phyloP scores from a whole-genome alignment of 106 monocot genomes.

The Dendrobium chrysotoxum region DNA sequence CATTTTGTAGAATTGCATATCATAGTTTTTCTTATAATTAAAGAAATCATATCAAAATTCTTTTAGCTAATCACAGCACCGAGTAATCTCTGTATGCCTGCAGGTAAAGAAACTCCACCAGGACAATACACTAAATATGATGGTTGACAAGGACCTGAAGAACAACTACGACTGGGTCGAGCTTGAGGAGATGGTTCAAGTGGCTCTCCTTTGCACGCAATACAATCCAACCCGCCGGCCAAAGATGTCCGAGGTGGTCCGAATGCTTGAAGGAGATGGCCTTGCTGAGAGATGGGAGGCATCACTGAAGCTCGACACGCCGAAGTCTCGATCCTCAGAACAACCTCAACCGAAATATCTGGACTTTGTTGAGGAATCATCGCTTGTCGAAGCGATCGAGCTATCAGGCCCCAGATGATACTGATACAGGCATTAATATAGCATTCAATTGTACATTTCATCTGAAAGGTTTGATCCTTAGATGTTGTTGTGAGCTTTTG shows the following conservation, averaged over 20 bases:
- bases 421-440: not conserved
- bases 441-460: conserved; percentile 11
- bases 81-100: not conserved
- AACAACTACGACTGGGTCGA: conserved; percentile 25
- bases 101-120: conserved; percentile 36
- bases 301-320: not conserved
- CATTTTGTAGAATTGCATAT: no score
- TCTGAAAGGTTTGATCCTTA: not conserved
- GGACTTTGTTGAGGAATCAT: conserved; percentile 12
- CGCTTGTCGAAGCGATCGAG: conserved; percentile 27
- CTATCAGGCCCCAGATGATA: conserved; percentile 32
- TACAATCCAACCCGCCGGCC: conserved; percentile 27
- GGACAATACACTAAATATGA: conserved; percentile 21
- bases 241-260: conserved; percentile 40
- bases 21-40: no score
- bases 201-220: conserved; percentile 37
- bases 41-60: no score
- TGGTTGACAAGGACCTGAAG: conserved; percentile 31
- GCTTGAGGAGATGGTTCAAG: conserved; percentile 37
- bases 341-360: not conserved
- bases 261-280: conserved; percentile 48
- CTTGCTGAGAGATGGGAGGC: conserved; percentile 30
- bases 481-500: not conserved
- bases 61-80: not conserved
- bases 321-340: not conserved